Evolutionary conservation across 352 stramenopile species (phyloP), one percentile per base, ranked within the genome.

Genomic region (Thraustotheca clavata): DNA sequence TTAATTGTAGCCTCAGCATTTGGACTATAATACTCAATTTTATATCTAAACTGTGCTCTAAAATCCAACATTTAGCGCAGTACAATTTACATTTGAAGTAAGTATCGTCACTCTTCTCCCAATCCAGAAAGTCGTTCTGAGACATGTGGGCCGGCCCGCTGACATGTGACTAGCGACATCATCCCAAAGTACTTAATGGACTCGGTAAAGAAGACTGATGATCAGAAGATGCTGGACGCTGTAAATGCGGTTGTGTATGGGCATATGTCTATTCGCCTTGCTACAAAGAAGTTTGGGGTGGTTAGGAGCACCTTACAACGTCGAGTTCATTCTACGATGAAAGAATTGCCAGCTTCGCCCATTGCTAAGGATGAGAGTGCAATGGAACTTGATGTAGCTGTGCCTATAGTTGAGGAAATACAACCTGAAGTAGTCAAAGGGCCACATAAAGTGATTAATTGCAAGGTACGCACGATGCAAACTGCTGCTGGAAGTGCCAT

Each of bases 391-490:
- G n/a, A n/a, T n/a, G n/a, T n/a, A n/a, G n/a, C n/a, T n/a, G n/a
- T n/a, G n/a, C n/a, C n/a, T n/a, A n/a, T n/a, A n/a, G n/a, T n/a
- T n/a, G 43, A 52, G 7, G 50, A n/a, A 3, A 7, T 31, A 2
- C 24, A 24, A 24, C 12, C 34, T 18, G 54, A 62, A 62, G 18
- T 49, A 12, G 32, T 38, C 11, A 65, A 65, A 80, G 85, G 85
- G 1, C 85, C 85, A 2, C 72, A 79, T 31, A 88, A 90, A 59
- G 83, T 82, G 0, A 92, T 94, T 67, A 94, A 92, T 35, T 88
- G 81, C 73, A 94, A 94, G 63, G 78, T 94, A 33, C 80, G 85
- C 29, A 89, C 89, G 79, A 72, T 94, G 36, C 90, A 83, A 61
- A 84, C 83, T 18, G 83, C 83, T 12, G 85, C 81, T 0, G 80